These are phyloP conservation scores for Leucocoprinus leucothites DNA, from an alignment of 768 basidiomycete genomes.

Conservation along the genomic window DNA sequence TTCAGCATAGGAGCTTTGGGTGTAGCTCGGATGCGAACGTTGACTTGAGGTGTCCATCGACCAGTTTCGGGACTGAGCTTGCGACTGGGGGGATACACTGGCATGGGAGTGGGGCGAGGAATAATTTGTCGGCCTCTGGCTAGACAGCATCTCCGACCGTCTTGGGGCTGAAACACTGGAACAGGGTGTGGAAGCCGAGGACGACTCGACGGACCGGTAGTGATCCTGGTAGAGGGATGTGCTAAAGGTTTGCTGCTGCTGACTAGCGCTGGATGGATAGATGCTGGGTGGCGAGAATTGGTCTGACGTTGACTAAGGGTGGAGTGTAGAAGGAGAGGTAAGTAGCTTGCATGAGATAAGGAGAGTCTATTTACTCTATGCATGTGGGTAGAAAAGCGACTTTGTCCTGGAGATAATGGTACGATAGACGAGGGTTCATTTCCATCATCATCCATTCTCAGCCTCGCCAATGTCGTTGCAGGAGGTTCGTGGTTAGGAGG, in stretches of 20 bases:
- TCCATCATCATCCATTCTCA: constrained; percentile 38
- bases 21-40: not conserved
- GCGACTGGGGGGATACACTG: constrained; percentile 5
- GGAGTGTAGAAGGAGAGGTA: not conserved
- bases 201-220: not conserved
- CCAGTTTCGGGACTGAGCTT: not conserved
- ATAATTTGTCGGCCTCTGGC: not conserved
- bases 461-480: constrained; percentile 39
- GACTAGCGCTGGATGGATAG: not conserved
- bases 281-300: not conserved
- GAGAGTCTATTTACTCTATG: not conserved
- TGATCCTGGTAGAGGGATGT: not conserved
- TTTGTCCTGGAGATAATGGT: not conserved
- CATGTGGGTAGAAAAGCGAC: not conserved
- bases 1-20: not conserved
- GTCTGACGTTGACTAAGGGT: not conserved
- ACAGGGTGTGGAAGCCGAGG: not conserved
- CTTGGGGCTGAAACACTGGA: not conserved
- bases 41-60: not conserved
- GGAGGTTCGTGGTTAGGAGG: constrained; percentile 28
- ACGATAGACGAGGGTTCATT: constrained; percentile 12
- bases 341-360: not conserved
- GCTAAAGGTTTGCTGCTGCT: not conserved
- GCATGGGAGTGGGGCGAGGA: constrained; percentile 1
- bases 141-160: not conserved